Percentiles rank a stretch among this genome's conserved stretches.
These are phyloP conservation scores for Pseudovirgaria hyperparasitica DNA, from an alignment of 2,329 filamentous ascomycete species.

Conservation along the genomic window DNA sequence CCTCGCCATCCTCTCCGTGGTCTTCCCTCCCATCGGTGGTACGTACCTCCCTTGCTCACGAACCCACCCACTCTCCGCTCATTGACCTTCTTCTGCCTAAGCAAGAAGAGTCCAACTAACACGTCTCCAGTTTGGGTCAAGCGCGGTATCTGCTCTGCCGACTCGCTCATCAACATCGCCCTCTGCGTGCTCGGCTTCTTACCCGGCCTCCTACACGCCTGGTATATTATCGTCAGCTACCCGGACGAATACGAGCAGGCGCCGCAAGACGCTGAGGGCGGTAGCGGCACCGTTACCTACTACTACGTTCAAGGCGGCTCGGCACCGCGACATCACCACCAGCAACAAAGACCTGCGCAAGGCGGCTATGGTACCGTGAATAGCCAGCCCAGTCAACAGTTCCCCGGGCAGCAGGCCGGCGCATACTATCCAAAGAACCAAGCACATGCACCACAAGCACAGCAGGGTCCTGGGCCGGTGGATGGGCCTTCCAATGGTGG, in stretches of 20 bases:
- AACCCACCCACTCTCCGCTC: slow-evolving; percentile 6
- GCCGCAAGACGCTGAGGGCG: slow-evolving; percentile 39
- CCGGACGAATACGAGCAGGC: slow-evolving; percentile 58
- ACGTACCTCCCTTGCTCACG: slow-evolving; percentile 14
- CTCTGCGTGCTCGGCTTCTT: slow-evolving; percentile 53
- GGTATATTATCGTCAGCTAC: slow-evolving; percentile 93
- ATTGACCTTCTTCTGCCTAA: slow-evolving; percentile 1
- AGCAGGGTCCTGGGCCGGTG: slow-evolving; percentile 15
- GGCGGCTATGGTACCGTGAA: slow-evolving; percentile 29
- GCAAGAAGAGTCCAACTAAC: slow-evolving; percentile 3
- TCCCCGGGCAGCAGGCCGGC: slow-evolving; percentile 28
- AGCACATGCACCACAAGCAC: slow-evolving; percentile 10
- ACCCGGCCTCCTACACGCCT: slow-evolving; percentile 83
- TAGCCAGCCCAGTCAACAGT: slow-evolving; percentile 25
- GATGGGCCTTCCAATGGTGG: slow-evolving; percentile 28
- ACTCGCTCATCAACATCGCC: slow-evolving; percentile 89
- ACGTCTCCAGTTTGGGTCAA: slow-evolving; percentile 80
- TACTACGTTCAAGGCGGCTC: slow-evolving; percentile 46
- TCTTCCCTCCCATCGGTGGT: slow-evolving; percentile 49
- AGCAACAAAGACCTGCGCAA: slow-evolving; percentile 6
- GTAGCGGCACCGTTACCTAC: slow-evolving; percentile 53
- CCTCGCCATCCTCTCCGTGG: slow-evolving; percentile 45
- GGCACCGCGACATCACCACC: slow-evolving; percentile 8
- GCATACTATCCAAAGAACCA: slow-evolving; percentile 11
- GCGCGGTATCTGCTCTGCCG: slow-evolving; percentile 78